phyloP scores from a whole-genome alignment of 768 basidiomycete genomes.

The Arthromyces matolae region DNA sequence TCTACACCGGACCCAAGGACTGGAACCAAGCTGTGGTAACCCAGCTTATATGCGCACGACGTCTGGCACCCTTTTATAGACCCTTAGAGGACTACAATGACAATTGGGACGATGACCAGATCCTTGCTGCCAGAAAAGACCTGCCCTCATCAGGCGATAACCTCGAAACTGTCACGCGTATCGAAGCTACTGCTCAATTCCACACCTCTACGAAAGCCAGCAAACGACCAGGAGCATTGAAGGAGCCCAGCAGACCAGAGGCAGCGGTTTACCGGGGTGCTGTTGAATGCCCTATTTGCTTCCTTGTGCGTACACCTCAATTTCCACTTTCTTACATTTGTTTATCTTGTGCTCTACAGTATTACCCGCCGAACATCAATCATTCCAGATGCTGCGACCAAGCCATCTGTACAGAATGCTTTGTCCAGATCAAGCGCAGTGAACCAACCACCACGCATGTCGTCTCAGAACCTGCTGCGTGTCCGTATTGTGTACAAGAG shows the following conservation, averaged over 20 bases:
- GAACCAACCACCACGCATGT: constrained; percentile 95
- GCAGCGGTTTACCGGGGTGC: constrained; percentile 81
- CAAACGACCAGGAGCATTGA: constrained; percentile 55
- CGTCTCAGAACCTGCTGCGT: constrained; percentile 94
- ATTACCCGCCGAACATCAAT: constrained; percentile 97
- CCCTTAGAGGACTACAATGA: constrained; percentile 92
- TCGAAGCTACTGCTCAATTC: constrained; percentile 35
- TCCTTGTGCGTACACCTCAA: constrained; percentile 62
- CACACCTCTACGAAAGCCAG: constrained; percentile 33
- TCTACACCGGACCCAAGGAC: constrained; percentile 81
- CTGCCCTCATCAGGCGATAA: constrained; percentile 44
- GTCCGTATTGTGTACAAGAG: constrained; percentile 96
- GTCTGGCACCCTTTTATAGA: constrained; percentile 92
- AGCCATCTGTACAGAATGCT: constrained; percentile 97
- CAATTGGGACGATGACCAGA: constrained; percentile 84
- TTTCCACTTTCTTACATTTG: constrained; percentile 26
- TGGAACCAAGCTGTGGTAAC: constrained; percentile 88
- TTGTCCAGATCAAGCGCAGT: constrained; percentile 96
- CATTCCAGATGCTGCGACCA: constrained; percentile 98
- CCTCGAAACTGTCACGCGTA: constrained; percentile 42
- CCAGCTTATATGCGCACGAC: constrained; percentile 83
- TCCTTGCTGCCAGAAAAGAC: constrained; percentile 78
- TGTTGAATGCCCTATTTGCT: constrained; percentile 96
- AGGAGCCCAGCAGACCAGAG: constrained; percentile 70
- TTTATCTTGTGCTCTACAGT: constrained; percentile 46